A percentile compares a stretch with the other conserved stretches of the same genome.
Evolutionary conservation across 768 basidiomycete genomes (phyloP).

Genomic region (Paxillus rubicundulus): DNA sequence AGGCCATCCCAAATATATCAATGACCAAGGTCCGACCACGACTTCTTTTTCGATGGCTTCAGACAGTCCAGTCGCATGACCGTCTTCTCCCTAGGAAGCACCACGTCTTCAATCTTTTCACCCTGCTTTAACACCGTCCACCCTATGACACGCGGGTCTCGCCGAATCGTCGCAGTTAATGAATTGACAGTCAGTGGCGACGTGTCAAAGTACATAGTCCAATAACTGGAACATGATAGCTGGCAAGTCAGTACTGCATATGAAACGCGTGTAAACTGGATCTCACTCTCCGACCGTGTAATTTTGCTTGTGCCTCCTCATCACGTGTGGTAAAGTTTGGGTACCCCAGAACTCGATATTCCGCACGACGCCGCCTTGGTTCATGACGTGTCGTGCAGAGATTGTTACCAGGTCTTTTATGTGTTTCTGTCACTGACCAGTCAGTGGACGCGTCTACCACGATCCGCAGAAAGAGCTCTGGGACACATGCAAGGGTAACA

Average conservation of each 20-base stretch:
- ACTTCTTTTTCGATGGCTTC: slow-evolving; percentile 18
- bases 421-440: slow-evolving; percentile 47
- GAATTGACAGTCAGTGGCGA: slow-evolving; percentile 66
- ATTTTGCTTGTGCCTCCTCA: slow-evolving; percentile 58
- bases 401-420: slow-evolving; percentile 73
- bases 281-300: slow-evolving; percentile 77
- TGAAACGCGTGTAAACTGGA: not conserved
- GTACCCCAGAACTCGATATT: slow-evolving; percentile 75
- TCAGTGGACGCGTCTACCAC: not conserved
- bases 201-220: slow-evolving; percentile 89
- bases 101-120: slow-evolving; percentile 67
- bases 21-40: slow-evolving; percentile 25
- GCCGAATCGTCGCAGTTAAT: slow-evolving; percentile 66
- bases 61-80: slow-evolving; percentile 30
- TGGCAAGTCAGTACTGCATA: slow-evolving; percentile 4
- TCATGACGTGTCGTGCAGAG: slow-evolving; percentile 68
- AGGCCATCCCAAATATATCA: too few relatives aligned
- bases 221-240: slow-evolving; percentile 55
- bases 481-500: slow-evolving; percentile 5
- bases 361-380: slow-evolving; percentile 80
- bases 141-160: slow-evolving; percentile 80
- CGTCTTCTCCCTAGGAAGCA: slow-evolving; percentile 47
- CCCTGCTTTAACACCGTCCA: slow-evolving; percentile 81
- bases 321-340: slow-evolving; percentile 66
- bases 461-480: not conserved